Evolutionary conservation across 1,284 basidiomycete species (phyloP), one percentile per base, ranked within the genome.

Genomic region (Kalmanozyma brasiliensis): DNA sequence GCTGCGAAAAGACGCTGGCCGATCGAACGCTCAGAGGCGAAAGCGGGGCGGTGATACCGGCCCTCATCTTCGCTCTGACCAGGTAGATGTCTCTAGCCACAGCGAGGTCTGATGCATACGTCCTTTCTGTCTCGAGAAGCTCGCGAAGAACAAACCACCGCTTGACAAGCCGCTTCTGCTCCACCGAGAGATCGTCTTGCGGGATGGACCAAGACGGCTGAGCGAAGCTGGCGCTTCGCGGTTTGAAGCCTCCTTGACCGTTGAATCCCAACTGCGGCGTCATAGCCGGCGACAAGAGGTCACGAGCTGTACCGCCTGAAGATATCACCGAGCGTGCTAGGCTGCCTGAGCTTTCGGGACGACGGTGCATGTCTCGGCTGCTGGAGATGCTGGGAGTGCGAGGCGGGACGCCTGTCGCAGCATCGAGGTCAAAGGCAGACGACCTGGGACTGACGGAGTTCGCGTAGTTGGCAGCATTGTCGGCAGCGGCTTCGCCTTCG

Each of bases 81-180:
- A 84, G 72, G 80, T 94, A 92, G 24, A 94, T 87, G 72, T 93
- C 90, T 42, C 90, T 86, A 49, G 96, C 88, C 45, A 96, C 85
- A 3, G 89, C 89, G 19, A 97, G 86, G 84, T 97, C 94, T 10
- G 88, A 89, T 1, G 93, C 91, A 82, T 95, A 95, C 0, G 90
- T 89, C 24, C 90, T 86, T 80, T 97, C 94, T 19, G 92, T 93
- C 37, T 80, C 77, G 17, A 77, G 43, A 16, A 81, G 68, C 53
- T 97, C 94, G 43, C 89, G 87, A 32, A 97, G 84, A 1, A 93
- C 90, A 78, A 95, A 90, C 22, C 89, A 86, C 23, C 94, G 88
- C 83, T 93, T 94, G 17, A 90, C 84, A 33, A 85, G 75, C n/a
- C 63, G 40, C 61, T 82, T 83, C 16, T 69, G 59, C 14, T 76